phyloP scores from a whole-genome alignment of 306 rosid species.

The Rosa multiflora region DNA sequence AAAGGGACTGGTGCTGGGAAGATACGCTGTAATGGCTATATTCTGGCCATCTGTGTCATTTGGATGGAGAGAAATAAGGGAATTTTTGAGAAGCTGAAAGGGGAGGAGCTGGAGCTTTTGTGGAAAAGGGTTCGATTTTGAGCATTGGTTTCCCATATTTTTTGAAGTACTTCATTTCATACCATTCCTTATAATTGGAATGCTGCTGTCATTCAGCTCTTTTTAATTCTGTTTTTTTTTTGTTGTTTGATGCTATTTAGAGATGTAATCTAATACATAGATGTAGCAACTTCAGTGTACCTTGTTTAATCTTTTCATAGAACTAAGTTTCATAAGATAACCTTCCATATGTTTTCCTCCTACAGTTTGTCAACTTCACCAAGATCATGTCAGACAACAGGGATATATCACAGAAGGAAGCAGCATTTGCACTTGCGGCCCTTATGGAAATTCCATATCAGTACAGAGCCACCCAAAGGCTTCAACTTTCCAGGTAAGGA shows the following conservation, averaged over 20 bases:
- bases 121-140: not conserved
- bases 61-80: too few species aligned
- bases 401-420: slow-evolving; percentile 74
- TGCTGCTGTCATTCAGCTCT: not conserved
- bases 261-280: not conserved
- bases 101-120: not conserved
- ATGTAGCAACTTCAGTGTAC: not conserved
- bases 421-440: slow-evolving; percentile 92
- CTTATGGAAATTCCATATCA: slow-evolving; percentile 96
- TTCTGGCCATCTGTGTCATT: too few species aligned
- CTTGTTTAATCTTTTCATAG: not conserved
- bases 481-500: slow-evolving; percentile 49
- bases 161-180: not conserved
- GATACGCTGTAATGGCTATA: too few species aligned
- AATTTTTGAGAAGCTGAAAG: too few species aligned
- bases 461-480: slow-evolving; percentile 65
- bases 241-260: not conserved
- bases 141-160: not conserved
- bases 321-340: not conserved
- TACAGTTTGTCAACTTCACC: slow-evolving; percentile 91
- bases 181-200: not conserved
- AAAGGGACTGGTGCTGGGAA: not conserved
- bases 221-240: not conserved
- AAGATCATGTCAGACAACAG: slow-evolving; percentile 81
- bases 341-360: slow-evolving; percentile 18